Conservation (phyloP, 768 basidiomycete genomes). For the Ramaria sp. region DNA sequence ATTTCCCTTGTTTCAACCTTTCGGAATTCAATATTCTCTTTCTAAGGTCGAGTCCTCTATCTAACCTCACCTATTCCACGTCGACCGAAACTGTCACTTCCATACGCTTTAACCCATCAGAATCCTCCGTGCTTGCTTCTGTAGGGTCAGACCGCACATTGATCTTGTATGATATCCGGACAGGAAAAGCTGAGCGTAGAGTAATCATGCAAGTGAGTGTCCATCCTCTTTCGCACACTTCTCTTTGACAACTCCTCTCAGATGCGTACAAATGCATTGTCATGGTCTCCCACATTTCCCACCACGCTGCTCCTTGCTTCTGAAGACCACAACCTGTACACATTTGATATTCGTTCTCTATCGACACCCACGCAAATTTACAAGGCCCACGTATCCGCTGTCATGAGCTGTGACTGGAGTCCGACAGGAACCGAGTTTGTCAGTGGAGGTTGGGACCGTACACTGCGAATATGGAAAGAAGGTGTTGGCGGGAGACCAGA, state of each 20-base stretch:
- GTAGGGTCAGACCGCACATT: constrained; percentile 93
- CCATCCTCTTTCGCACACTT: not conserved
- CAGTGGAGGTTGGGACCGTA: constrained; percentile 93
- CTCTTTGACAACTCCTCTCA: constrained; percentile 19
- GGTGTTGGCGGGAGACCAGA: constrained; percentile 74
- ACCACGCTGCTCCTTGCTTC: constrained; percentile 89
- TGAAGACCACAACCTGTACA: constrained; percentile 97
- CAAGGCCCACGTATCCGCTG: constrained; percentile 94
- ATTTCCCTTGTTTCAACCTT: not conserved
- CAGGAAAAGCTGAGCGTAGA: constrained; percentile 88
- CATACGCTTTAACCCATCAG: constrained; percentile 88
- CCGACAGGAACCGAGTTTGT: constrained; percentile 95
- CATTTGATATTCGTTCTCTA: constrained; percentile 88
- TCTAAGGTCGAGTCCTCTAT: constrained; percentile 67
- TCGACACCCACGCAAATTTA: constrained; percentile 81
- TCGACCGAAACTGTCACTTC: constrained; percentile 82
- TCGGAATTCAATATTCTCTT: not conserved
- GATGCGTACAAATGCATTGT: constrained; percentile 83
- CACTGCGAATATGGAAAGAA: constrained; percentile 86
- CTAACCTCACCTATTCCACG: constrained; percentile 77
- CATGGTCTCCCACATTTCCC: constrained; percentile 96
- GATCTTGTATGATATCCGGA: constrained; percentile 92
- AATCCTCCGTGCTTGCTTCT: constrained; percentile 89
- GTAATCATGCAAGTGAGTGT: constrained; percentile 76
- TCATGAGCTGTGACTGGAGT: constrained; percentile 96